Evolutionary conservation across 768 basidiomycete species (phyloP), one percentile per base, ranked within the genome.

Genomic region (Rhodosporidiobolus sp.): DNA sequence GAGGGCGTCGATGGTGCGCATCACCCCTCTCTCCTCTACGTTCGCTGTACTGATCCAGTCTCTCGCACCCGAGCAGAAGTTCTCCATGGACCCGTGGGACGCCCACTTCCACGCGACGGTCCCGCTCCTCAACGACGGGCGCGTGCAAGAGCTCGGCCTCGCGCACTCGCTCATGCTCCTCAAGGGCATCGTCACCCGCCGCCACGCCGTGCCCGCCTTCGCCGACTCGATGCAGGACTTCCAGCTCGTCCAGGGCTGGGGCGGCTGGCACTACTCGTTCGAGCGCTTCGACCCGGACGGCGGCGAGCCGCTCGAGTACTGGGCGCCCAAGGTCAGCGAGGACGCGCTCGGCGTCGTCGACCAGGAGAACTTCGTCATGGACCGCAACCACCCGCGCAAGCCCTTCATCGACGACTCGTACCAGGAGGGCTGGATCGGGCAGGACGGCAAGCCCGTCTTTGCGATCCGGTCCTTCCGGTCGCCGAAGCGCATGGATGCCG

Each of bases 1-100:
- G n/a, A 32, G 74, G 2, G 34, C 56, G 38, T 62, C 58, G 35
- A 75, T 75, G 74, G 74, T 72, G 55, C 49, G 70, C 20, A 4
- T 22, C 20, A 34, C n/a, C n/a, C 43, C 7, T 48, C 8, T 19
- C n/a, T 45, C 14, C 20, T 35, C 26, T 8, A 0, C 30, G 26
- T 22, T 45, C 55, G 16, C 28, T 19, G 30, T 28, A 9, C 52
- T 50, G 54, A 59, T 7, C n/a, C 26, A 3, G 16, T 49, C 54
- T 26, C 43, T 19, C 4, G n/a, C 7, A 26, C 3, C 1, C 4
- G 26, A 5, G 50, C 70, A 75, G 74, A 75, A 75, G 66, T 75
- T 69, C 60, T 69, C 74, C 46, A 75, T 75, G 74, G 74, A 75
- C 55, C 74, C 70, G 5, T 71, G 66, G 67, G 66, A 72, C 46